Conservation (phyloP, 1,284 basidiomycete species). For the Apiotrichum sp. region DNA sequence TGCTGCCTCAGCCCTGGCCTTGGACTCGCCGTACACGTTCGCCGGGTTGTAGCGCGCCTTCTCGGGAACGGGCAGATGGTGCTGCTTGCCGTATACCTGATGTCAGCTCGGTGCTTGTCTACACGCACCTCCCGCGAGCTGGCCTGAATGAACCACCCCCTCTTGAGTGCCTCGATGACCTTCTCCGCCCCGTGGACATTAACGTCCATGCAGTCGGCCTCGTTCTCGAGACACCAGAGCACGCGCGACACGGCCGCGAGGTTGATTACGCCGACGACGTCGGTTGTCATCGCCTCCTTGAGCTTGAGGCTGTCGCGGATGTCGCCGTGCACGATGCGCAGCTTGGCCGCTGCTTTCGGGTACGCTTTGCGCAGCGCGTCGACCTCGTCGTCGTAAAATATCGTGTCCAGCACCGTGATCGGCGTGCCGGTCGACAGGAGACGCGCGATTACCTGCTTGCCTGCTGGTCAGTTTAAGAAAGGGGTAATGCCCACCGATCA, state of each 20-base stretch:
- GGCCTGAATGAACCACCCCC: conserved; percentile 35
- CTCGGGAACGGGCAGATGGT: conserved; percentile 22
- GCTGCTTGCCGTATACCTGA: conserved; percentile 26
- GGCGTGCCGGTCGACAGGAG: conserved; percentile 15
- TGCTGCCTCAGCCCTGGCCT: conserved; percentile 22
- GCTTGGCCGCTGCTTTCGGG: conserved; percentile 4
- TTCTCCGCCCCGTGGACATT: conserved; percentile 29
- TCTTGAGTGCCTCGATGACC: conserved; percentile 20
- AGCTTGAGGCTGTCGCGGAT: conserved; percentile 18
- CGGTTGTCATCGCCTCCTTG: conserved; percentile 16
- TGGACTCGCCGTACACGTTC: conserved; percentile 29
- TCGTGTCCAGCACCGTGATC: conserved; percentile 23
- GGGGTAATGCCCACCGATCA: conserved; percentile 15
- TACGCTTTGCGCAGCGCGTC: conserved; percentile 11
- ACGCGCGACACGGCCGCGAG: conserved; percentile 34
- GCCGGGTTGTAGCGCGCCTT: conserved; percentile 19
- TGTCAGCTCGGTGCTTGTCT: no score
- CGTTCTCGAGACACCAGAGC: conserved; percentile 31
- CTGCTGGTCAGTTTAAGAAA: conserved; percentile 16
- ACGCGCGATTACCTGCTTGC: conserved; percentile 23
- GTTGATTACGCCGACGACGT: conserved; percentile 31
- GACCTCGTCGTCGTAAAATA: conserved; percentile 21
- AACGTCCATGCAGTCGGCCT: conserved; percentile 30
- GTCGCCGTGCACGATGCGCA: conserved; percentile 19
- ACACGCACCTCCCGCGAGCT: conserved; percentile 22